phyloP scores from a whole-genome alignment of 208 protist genomes.

The Leishmania tarentolae region DNA sequence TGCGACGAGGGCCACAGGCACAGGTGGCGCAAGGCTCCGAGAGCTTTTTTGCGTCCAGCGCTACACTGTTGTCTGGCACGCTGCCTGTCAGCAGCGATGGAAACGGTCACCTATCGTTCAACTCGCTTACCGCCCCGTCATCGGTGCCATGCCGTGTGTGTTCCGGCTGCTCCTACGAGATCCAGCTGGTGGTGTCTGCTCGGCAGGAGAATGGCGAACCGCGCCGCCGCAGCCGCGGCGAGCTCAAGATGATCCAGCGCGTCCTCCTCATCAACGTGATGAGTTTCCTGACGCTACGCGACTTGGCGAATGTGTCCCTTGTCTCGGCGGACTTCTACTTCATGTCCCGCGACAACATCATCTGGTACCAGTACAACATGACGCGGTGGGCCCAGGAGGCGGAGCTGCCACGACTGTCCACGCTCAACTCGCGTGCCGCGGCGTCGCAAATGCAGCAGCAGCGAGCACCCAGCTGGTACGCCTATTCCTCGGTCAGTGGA shows the following conservation, averaged over 20 bases:
- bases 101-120: neutral
- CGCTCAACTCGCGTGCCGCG: constrained; percentile 18
- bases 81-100: neutral
- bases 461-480: constrained; percentile 8
- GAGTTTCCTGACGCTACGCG: constrained; percentile 57
- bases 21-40: too few species aligned
- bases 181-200: constrained; percentile 79
- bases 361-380: constrained; percentile 91
- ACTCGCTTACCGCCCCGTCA: neutral
- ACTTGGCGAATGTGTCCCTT: constrained; percentile 55
- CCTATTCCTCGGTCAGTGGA: neutral
- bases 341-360: constrained; percentile 80
- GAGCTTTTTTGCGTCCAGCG: neutral
- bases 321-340: constrained; percentile 90
- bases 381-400: constrained; percentile 57
- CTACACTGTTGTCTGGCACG: neutral
- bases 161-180: constrained; percentile 75
- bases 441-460: constrained; percentile 18
- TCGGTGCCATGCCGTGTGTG: constrained; percentile 43
- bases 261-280: constrained; percentile 76
- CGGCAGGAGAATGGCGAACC: constrained; percentile 61
- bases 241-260: constrained; percentile 86
- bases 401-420: constrained; percentile 34
- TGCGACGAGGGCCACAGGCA: neutral
- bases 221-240: constrained; percentile 77